Evolutionary conservation across 2,329 filamentous ascomycete genomes (phyloP).

Genomic region (Trichoderma oligosporum): DNA sequence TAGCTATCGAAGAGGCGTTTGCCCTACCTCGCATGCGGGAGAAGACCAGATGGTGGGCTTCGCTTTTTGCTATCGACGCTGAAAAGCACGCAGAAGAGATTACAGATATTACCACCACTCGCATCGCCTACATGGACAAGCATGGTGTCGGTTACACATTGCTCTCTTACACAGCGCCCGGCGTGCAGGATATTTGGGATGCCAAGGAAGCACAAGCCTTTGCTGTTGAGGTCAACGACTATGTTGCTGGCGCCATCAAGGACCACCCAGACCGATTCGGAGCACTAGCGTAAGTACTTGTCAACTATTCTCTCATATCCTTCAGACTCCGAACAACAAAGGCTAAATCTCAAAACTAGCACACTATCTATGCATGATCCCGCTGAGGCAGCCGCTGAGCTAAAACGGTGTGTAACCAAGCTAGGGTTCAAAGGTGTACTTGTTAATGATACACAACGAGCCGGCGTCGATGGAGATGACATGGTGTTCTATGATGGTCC

Average conservation of each 20-base stretch:
- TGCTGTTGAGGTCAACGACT: constrained; percentile 43
- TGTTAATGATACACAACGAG: constrained; percentile 59
- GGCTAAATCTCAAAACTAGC: constrained; percentile 22
- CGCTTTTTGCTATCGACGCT: constrained; percentile 55
- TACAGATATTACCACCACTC: constrained; percentile 38
- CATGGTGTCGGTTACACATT: constrained; percentile 48
- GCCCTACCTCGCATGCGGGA: constrained; percentile 56
- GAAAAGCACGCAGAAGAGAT: constrained; percentile 57
- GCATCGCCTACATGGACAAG: constrained; percentile 43
- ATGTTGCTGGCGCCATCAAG: constrained; percentile 38
- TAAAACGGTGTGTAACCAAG: constrained; percentile 51
- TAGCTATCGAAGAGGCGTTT: constrained; percentile 61
- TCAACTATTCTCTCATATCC: not conserved
- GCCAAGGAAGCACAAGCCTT: constrained; percentile 39
- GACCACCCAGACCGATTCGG: constrained; percentile 40
- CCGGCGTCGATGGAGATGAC: constrained; percentile 54
- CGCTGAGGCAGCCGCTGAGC: constrained; percentile 46
- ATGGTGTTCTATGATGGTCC: constrained; percentile 62
- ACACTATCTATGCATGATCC: constrained; percentile 53
- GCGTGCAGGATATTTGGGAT: constrained; percentile 45
- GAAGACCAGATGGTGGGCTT: constrained; percentile 58
- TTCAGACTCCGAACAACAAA: not conserved
- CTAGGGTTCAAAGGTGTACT: constrained; percentile 61
- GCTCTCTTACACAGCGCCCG: constrained; percentile 47
- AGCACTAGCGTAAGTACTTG: constrained; percentile 41